phyloP scores from a whole-genome alignment of 257 asterid genomes.

The Scutellaria galericulata region DNA sequence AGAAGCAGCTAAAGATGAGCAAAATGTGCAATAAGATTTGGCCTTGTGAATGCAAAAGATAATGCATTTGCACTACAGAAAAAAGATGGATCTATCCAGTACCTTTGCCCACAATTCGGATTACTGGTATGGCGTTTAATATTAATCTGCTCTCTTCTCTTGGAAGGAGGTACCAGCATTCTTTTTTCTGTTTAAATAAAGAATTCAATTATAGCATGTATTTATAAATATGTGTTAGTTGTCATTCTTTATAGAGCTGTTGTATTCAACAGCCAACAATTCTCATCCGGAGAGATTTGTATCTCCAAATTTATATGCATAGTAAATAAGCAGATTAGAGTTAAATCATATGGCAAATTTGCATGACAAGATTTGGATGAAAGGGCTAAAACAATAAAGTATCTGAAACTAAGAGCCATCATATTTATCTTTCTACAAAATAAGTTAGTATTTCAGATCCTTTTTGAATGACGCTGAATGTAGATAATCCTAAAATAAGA shows the following conservation, averaged over 20 bases:
- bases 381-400: slow-evolving; percentile 8
- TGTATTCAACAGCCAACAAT: not conserved
- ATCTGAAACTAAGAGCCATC: no score
- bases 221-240: not conserved
- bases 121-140: not conserved
- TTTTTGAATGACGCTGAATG: no score
- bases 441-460: no score
- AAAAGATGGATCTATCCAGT: not conserved
- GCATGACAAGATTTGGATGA: not conserved
- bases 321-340: not conserved
- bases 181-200: no score
- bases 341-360: not conserved
- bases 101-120: not conserved
- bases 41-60: not conserved
- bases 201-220: not conserved
- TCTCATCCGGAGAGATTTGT: no score
- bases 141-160: not conserved
- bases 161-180: not conserved
- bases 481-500: no score
- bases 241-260: not conserved
- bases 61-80: not conserved
- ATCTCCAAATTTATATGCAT: not conserved
- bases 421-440: no score
- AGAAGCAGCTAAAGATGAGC: slow-evolving; percentile 7
- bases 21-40: not conserved